A percentile compares a stretch with the other conserved stretches of the same genome.
Conservation (phyloP, 345 rosid species). For the Sonneratia alba region DNA sequence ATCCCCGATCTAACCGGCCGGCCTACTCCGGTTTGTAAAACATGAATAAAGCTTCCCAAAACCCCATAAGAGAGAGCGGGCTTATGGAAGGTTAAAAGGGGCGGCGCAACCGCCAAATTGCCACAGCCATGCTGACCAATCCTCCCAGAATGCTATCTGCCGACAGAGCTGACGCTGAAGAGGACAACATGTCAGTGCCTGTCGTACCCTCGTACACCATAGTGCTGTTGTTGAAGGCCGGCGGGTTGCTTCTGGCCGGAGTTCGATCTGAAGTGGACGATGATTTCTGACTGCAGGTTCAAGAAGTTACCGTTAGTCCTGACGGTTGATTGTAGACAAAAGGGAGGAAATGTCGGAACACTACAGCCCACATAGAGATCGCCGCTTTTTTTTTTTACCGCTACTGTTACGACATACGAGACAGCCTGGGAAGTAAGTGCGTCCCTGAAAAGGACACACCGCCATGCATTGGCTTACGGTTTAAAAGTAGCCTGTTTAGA, state of each 20-base stretch:
- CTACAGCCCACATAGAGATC: background rate
- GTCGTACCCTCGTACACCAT: slow-evolving; percentile 73
- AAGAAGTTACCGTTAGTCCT: slow-evolving; percentile 1
- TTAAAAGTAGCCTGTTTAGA: too few relatives aligned
- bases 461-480: too few relatives aligned
- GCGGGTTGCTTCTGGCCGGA: slow-evolving; percentile 16
- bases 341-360: background rate
- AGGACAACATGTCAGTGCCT: slow-evolving; percentile 37
- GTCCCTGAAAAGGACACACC: too few relatives aligned
- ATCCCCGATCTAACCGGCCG: background rate
- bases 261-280: slow-evolving; percentile 15
- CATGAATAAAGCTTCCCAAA: background rate
- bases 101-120: slow-evolving; percentile 35
- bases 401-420: slow-evolving; percentile 11
- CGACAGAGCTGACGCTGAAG: slow-evolving; percentile 19
- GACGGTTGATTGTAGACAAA: background rate
- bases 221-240: slow-evolving; percentile 19
- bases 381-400: slow-evolving; percentile 20
- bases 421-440: too few relatives aligned
- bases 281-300: slow-evolving; percentile 64
- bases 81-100: background rate
- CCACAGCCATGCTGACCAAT: slow-evolving; percentile 26
- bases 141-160: slow-evolving; percentile 16
- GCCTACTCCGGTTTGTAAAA: too few relatives aligned
- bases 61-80: background rate